Base-by-base conservation (phyloP, 495 filamentous ascomycete genomes). In the Hamigera avellanea region DNA sequence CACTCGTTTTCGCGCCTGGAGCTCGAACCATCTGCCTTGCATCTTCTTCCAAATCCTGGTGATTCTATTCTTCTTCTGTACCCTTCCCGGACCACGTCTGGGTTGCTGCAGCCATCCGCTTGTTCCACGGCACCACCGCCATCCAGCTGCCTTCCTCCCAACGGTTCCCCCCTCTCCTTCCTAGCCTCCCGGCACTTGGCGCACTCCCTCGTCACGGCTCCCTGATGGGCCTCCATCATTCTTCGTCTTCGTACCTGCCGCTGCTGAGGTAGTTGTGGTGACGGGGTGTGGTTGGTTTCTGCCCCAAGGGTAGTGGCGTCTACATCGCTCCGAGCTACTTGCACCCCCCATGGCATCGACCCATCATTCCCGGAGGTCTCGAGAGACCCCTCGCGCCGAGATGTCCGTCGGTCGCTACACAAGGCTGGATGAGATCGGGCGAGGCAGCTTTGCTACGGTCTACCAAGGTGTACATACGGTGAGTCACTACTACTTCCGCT, bases 371-470 rank as follows among this genome's bases (percentile, higher is more conserved):
- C 63, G 66, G 51, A 64, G 67, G 49, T 52, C 64, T 32, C 58
- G 57, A 29, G 56, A 69, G 40, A 28, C 59, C 33, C 49, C 54
- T 17, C 60, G 56, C 19, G 56, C 65, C 45, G 79, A 83, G 41
- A 73, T 78, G 67, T 59, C 73, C 29, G 75, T 94, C 50, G 87
- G 86, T 29, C 69, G 71, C 39, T 95, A 88, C 53, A 70, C 69
- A 41, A 72, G 86, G 48, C 69, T 83, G 42, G 77, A 81, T 36
- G 80, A 94, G 62, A 93, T 95, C 48, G 88, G 88, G 35, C 85
- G 84, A 64, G 88, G 88, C 26, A 95, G 88, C 72, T 95, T 95
- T 67, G 88, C 88, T 40, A 86, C 83, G 37, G 88, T 95, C 43
- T 95, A 86, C 55, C 75, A 80, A 55, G 88, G 83, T 47, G 75